Conservation (phyloP, 2,329 filamentous ascomycete species). For the Calonectria montana region DNA sequence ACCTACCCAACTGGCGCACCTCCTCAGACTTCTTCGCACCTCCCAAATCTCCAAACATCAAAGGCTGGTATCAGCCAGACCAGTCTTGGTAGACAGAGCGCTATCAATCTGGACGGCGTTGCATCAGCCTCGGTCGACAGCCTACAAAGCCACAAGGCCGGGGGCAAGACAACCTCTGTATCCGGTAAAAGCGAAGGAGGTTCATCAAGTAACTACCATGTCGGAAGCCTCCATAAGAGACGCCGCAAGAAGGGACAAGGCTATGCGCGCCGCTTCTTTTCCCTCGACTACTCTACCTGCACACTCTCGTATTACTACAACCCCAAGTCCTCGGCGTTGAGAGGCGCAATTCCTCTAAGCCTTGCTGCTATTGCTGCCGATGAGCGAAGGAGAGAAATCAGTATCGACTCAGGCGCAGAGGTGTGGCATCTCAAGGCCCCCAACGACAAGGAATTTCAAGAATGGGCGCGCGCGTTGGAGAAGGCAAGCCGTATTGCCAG, state of each 20-base stretch:
- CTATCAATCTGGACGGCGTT: conserved; percentile 56
- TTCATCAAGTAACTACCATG: conserved; percentile 72
- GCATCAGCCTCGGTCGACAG: conserved; percentile 71
- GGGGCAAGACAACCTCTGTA: conserved; percentile 60
- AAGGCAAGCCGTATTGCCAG: conserved; percentile 77
- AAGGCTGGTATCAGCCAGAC: conserved; percentile 57
- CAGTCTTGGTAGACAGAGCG: conserved; percentile 62
- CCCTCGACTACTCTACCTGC: conserved; percentile 91
- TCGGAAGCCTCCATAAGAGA: conserved; percentile 88
- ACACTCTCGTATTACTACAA: conserved; percentile 98
- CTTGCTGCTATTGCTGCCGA: conserved; percentile 92
- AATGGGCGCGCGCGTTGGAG: conserved; percentile 89
- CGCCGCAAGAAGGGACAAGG: conserved; percentile 94
- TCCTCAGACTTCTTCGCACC: conserved; percentile 78
- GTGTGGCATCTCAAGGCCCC: conserved; percentile 93
- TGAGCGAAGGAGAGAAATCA: conserved; percentile 89
- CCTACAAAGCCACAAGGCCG: conserved; percentile 63
- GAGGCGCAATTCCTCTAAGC: conserved; percentile 92
- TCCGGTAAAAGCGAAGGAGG: conserved; percentile 63
- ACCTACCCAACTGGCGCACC: conserved; percentile 89
- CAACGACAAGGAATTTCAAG: conserved; percentile 85
- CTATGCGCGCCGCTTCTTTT: conserved; percentile 94
- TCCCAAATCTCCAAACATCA: conserved; percentile 67
- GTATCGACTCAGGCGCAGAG: conserved; percentile 95
- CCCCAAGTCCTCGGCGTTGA: conserved; percentile 89